Conservation (phyloP, 257 asterid species). For the Asclepias syriaca region DNA sequence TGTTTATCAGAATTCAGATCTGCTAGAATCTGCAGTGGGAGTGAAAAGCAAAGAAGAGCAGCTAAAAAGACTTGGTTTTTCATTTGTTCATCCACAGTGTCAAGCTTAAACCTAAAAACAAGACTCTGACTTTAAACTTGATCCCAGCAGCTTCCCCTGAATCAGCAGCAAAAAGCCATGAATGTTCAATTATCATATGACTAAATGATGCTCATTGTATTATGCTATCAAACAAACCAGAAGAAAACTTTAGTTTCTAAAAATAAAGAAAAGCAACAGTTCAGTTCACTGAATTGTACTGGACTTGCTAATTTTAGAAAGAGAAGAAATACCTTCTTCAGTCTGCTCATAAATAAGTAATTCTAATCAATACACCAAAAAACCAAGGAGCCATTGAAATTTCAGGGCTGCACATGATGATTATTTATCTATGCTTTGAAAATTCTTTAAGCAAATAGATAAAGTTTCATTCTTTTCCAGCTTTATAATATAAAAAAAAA, state of each 20-base stretch:
- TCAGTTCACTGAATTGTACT: neutral
- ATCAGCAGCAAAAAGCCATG: constrained; percentile 4
- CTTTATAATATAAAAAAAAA: constrained; percentile 18
- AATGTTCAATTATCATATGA: neutral
- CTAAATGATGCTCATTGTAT: neutral
- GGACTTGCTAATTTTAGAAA: neutral
- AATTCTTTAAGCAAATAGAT: constrained; percentile 21
- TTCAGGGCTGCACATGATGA: constrained; percentile 16
- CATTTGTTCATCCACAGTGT: constrained; percentile 32
- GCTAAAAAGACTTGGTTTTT: constrained; percentile 24
- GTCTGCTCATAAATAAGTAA: neutral
- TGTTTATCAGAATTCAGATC: constrained; percentile 57
- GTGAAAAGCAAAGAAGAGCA: constrained; percentile 25
- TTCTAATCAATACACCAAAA: neutral
- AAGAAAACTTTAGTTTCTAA: neutral
- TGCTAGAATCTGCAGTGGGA: constrained; percentile 29
- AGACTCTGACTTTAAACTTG: neutral
- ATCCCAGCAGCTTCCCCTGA: constrained; percentile 9
- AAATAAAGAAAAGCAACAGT: neutral
- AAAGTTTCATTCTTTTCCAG: constrained; percentile 27
- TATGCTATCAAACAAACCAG: neutral
- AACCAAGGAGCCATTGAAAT: constrained; percentile 15
- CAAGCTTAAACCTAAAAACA: constrained; percentile 1
- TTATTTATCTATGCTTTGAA: constrained; percentile 19
- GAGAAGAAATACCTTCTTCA: constrained; percentile 11